These are phyloP conservation scores for Lentinus polychrous DNA, from an alignment of 1,284 basidiomycete genomes.

Conservation along the genomic window DNA sequence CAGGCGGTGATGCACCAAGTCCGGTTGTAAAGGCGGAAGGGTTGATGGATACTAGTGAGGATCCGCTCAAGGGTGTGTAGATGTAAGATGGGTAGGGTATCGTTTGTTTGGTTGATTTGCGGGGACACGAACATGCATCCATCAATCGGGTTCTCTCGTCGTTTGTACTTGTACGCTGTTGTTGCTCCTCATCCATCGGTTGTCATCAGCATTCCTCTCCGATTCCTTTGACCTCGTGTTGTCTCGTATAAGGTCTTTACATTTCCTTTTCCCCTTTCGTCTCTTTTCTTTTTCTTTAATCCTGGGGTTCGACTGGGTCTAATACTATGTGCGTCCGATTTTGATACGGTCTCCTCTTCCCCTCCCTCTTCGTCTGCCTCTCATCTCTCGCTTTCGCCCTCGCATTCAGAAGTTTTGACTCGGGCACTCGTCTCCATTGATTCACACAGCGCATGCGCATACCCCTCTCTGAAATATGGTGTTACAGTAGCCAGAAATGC, in stretches of 20 bases:
- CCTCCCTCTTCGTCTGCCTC: not conserved
- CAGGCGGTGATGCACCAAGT: constrained; percentile 53
- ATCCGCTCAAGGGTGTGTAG: constrained; percentile 52
- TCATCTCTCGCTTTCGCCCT: no score
- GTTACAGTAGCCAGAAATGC: no score
- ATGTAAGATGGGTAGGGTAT: constrained; percentile 12
- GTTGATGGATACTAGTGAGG: constrained; percentile 67
- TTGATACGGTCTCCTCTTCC: not conserved
- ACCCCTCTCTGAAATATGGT: not conserved
- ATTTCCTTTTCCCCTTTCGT: not conserved
- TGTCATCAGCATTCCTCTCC: not conserved
- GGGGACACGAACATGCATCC: not conserved
- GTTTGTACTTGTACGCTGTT: not conserved
- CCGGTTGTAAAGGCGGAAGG: constrained; percentile 60
- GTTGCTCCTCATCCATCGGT: constrained; percentile 1
- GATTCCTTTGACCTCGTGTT: not conserved
- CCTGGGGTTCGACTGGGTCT: no score
- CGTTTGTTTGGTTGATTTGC: constrained; percentile 9
- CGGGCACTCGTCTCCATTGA: not conserved
- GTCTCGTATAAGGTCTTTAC: not conserved
- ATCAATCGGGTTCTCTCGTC: constrained; percentile 14
- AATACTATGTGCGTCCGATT: not conserved
- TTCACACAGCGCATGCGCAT: not conserved
- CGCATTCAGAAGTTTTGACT: not conserved
- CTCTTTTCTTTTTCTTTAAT: constrained; percentile 3